Base-by-base conservation (phyloP, 495 filamentous ascomycete genomes). In the Penicillium longicatenatum region DNA sequence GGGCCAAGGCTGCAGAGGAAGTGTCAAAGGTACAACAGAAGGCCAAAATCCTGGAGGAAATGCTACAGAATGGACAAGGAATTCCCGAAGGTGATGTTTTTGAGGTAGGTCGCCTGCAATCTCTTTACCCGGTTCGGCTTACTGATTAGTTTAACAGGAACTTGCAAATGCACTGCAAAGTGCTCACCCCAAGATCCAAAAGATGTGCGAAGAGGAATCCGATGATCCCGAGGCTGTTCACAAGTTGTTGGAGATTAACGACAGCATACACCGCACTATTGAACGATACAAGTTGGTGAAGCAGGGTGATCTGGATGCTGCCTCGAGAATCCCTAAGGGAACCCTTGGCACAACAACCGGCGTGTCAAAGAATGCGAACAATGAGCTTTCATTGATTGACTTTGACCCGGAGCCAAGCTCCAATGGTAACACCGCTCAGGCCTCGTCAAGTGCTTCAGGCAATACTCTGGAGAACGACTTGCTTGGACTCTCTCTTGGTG, bases 181-280 rank as follows among this genome's bases (percentile, higher is more conserved):
- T 62, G 95, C 94, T 11, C 95, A 98, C 52, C 95, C 94, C 1
- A 98, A 98, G 77, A 98, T 98, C 54, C 92, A 97, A 66, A 96
- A 88, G 75, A 98, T 98, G 93, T 97, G 95, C 69, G 95, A 98
- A 69, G 94, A 98, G 66, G 94, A 98, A 67, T 96, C 91, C 14
- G 94, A 98, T 41, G 94, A 98, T 67, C 84, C 90, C 47, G 95
- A 97, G 74, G 94, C 94, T 16, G 94, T 98, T 10, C 89, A 90
- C 44, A 97, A 98, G 75, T 75, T 98, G 24, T 79, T 98, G 39
- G 92, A 98, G 71, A 97, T 98, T 60, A 98, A 98, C 67, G 95
- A 98, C 69, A 96, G 92, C 73, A 98, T 98, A 83, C 92, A 97
- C 67, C 86, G 93, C 55, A 98, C 94, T 1, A 89, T 98, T 52